Evolutionary conservation across 345 rosid genomes (phyloP), one percentile per base, ranked within the genome.

Genomic region (Ricinus communis): DNA sequence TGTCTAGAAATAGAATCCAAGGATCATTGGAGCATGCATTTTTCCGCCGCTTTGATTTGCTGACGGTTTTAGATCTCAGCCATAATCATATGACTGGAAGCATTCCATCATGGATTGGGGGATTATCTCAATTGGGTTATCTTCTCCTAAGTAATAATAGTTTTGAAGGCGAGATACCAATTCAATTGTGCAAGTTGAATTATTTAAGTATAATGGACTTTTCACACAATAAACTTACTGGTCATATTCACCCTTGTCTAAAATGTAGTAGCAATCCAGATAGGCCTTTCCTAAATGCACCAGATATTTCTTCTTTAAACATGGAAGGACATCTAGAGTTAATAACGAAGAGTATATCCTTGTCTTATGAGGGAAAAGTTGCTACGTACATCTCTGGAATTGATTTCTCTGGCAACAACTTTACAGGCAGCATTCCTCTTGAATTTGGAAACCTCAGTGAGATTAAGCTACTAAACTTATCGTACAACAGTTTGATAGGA

Each of bases 331-430:
- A 4, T 43, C 1, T 58, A 2, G 62, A 58, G 41, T 14, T 58
- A 14, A 18, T 10, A 30, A 33, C 33, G 4, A 33, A 33, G 38
- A 33, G 38, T 33, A 33, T 15, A 30, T 2, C 59, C 0, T 55
- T 5, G 24, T 8, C 16, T 11, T 55, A 22, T 12, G 15, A 55
- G 4, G 28, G 5, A 58, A 30, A 2, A 1, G 4, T 14, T 9
- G 0, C 7, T 0, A 9, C n/a, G 1, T 62, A 5, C n/a, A 79
- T 86, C 53, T 73, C 63, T 3, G 82, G 82, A 50, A 3, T 82
- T 4, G 86, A 86, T 65, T 18, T 86, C 16, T 84, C 86, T 0
- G 30, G 12, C 0, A 86, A 86, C 18, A 33, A 77, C 19, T 62
- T 84, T 0, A 56, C 33, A 0, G 84, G 86, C 13, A 18, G 56